Evolutionary conservation across 2,329 filamentous ascomycete genomes (phyloP), one percentile per base, ranked within the genome.

Genomic region (Fusarium setosum): DNA sequence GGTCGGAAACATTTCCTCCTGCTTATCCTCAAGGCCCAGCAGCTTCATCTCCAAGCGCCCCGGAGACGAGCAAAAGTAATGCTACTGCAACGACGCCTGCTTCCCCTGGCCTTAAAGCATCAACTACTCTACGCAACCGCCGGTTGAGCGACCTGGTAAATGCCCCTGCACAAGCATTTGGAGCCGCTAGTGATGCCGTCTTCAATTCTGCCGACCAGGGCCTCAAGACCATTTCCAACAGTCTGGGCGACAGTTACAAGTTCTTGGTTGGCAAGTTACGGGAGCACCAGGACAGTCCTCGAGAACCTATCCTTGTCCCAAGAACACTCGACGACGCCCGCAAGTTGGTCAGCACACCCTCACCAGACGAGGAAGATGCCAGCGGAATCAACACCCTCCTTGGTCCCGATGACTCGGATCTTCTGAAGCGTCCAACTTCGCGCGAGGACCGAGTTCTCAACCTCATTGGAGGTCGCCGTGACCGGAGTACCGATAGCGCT

Each of bases 281-380:
- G 63, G 94, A 97, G 75, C 84, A 89, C 69, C 80, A 88, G 74
- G 76, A 84, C 12, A 69, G 74, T 12, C 73, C 77, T 9, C 73
- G 74, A 24, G 76, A 79, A 21, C 80, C 85, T 15, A 84, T 89
- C 3, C 79, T 88, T 7, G 84, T 97, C 1, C 96, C 96, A 2
- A 95, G 93, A 72, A 99, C 96, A 2, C 82, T 99, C 0, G 96
- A 97, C 70, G 96, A 99, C 72, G 96, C 95, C 15, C 87, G 94
- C 44, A 95, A 94, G 75, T 86, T 99, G 11, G 92, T 99, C 64
- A 92, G 89, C 72, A 92, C 91, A 1, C 88, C 91, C 32, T 82
- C 88, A 13, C 85, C 80, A 0, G 87, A 89, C 4, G 88, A 90
- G 34, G 87, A 89, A 34, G 87, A 88, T 9, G 80, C 84, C n/a